Base-by-base conservation (phyloP, 2,329 filamentous ascomycete genomes). In the Xylariomycetidae sp. region DNA sequence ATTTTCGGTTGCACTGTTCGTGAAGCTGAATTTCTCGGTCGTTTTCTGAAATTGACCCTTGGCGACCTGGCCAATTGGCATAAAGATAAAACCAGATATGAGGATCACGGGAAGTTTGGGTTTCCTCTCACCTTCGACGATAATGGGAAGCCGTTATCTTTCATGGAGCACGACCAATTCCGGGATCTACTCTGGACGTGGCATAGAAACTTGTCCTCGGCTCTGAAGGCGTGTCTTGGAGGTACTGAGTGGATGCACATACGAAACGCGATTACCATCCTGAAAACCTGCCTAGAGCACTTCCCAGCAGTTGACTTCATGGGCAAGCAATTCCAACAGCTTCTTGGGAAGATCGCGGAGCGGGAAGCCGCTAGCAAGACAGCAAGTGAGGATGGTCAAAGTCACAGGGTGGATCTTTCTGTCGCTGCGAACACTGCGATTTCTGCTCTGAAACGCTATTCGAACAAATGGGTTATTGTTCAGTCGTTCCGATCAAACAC, bases 201-300 rank as follows among this genome's bases (percentile, higher is more conserved):
- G 88, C 94, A 98, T 59, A 80, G 83, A 49, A 80, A 85, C 43
- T 66, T 98, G 27, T 85, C 84, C 49, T 76, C 69, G 31, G 87
- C 90, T 3, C 67, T 98, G 34, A 89, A 88, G 56, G 74, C 75
- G 23, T 96, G 90, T 56, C 71, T 98, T 29, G 78, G 79, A 13
- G 82, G 83, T 17, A 80, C 77, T 19, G 90, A 97, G 61, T 98
- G 92, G 76, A 96, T 96, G 84, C 89, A 96, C 58, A 94, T 97
- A 55, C 82, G 90, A 35, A 98, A 98, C 56, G 88, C 88, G 27
- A 94, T 97, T 46, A 92, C 85, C 37, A 73, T 97, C 4, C 70
- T 98, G 38, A 94, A 92, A 56, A 74, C 78, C 9, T 72, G 95
- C 30, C 75, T 87, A 16, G 80, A 88, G 31, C 74, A 80, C 50